Base-by-base conservation (phyloP, 2,329 filamentous ascomycete species). In the Mycogone perniciosa region DNA sequence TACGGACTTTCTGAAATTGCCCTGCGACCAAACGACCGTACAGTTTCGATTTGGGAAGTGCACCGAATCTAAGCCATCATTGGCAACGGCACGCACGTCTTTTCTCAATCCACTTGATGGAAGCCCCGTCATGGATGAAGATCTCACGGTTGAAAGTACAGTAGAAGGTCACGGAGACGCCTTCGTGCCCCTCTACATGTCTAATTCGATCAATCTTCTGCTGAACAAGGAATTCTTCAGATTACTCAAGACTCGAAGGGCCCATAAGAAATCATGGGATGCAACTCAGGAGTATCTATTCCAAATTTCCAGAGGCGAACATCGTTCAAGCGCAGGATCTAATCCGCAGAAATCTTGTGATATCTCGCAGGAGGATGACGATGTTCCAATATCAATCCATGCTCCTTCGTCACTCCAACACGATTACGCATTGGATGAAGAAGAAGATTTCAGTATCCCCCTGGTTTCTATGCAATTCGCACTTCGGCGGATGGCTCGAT, bases 401-500 rank as follows among this genome's bases (percentile, higher is more conserved):
- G 53, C 49, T 7, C 46, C 54, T 5, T 33, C 54, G 6, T 46
- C 56, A 26, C 51, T 68, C 44, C 52, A 57, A 5, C 55, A 54
- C 8, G 70, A 74, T 40, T 59, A 67, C 46, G 53, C 67, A 0
- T 46, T 56, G 7, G 57, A 54, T 10, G 60, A 68, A 30, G 65
- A 55, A 9, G 60, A 60, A 1, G 59, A 70, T 11, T 58, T 71
- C 33, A 83, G 79, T 42, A 67, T 82, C 34, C 76, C 79, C 2
- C 65, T 85, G 30, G 57, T 80, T 30, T 75, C 77, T 1, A 88
- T 89, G 76, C 86, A 95, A 57, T 93, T 91, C 58, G 76, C 83
- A 0, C 72, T 95, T 29, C 82, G 85, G 1, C 87, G 90, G 60
- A 82, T 96, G 53, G 79, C 87, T 6, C 84, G 82, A 52, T 96